Conservation (phyloP, 2,329 filamentous ascomycete species). For the Colletotrichum musicola region DNA sequence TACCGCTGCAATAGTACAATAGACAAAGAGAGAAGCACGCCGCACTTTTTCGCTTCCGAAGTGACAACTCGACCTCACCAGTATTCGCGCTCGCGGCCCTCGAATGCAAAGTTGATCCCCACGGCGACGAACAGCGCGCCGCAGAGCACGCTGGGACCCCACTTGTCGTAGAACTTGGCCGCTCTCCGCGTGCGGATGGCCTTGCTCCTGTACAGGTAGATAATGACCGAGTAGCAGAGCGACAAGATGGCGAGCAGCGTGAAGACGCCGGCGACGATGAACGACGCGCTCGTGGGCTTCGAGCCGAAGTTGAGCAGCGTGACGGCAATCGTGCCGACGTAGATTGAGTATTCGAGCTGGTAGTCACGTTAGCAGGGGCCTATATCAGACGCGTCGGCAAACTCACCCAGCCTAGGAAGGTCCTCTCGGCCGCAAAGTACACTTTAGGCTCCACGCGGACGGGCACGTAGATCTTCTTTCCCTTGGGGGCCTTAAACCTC, state of each 20-base stretch:
- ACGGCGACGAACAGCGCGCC: constrained; percentile 80
- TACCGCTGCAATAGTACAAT: constrained; percentile 1
- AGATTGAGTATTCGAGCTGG: constrained; percentile 94
- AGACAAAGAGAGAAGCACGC: constrained; percentile 2
- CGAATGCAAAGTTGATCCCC: constrained; percentile 82
- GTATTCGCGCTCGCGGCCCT: constrained; percentile 72
- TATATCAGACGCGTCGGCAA: background rate
- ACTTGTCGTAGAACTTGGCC: constrained; percentile 92
- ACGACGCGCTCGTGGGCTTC: constrained; percentile 68
- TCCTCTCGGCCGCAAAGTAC: constrained; percentile 95
- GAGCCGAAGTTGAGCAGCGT: constrained; percentile 85
- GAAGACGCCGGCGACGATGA: constrained; percentile 81
- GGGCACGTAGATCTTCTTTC: constrained; percentile 95
- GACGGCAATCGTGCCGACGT: constrained; percentile 88
- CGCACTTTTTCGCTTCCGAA: background rate
- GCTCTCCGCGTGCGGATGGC: constrained; percentile 86
- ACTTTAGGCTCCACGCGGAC: constrained; percentile 98
- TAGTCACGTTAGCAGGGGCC: constrained; percentile 40
- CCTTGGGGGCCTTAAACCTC: constrained; percentile 79
- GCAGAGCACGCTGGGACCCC: constrained; percentile 85
- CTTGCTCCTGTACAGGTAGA: constrained; percentile 89
- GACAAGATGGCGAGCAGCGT: constrained; percentile 83
- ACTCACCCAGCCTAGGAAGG: constrained; percentile 91
- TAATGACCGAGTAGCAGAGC: constrained; percentile 83
- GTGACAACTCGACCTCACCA: constrained; percentile 54